Base-by-base conservation (phyloP, 306 rosid genomes). In the Lablab purpureus region DNA sequence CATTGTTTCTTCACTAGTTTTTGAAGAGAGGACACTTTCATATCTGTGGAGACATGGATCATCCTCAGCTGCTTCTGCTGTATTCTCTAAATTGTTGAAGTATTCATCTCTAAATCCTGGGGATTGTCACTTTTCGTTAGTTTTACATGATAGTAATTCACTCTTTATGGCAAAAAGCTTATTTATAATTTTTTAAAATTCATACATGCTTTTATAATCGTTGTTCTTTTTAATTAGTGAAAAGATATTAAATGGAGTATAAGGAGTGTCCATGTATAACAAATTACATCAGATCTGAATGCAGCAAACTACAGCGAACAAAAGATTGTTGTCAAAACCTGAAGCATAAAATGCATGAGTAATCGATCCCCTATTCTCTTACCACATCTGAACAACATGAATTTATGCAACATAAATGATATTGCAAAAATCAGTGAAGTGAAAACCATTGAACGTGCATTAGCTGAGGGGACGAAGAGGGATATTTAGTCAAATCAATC, bases 11-110 rank as follows among this genome's bases (percentile, higher is more conserved):
- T 87, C 90, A 5, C 13, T 73, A 25, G 34, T 72, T 77, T 88
- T 90, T 4, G 94, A 85, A 50, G 81, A 79, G 27, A 90, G 89
- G 28, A 83, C 83, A 7, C 86, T 83, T 45, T 71, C 70, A 77
- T 80, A 90, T 68, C 55, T 80, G 13, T 81, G 73, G 2, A 86
- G 67, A 68, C 76, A 78, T 74, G 88, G 19, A 52, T 52, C 74
- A 9, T 79, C 74, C 32, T 19, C 60, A 18, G 0, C 50, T 7
- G 11, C 70, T 64, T 41, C 77, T 27, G 45, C 15, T 34, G 15
- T 58, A 4, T 46, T 54, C 19, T 22, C 85, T 37, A 71, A 23
- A 34, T 21, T 22, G 10, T 74, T 69, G 65, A 86, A 84, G 79
- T 78, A 84, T 12, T 80, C 87, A 17, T 18, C 77, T 19, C 84